Evolutionary conservation across 2,329 filamentous ascomycete species (phyloP), one percentile per base, ranked within the genome.

Genomic region (Didymella segeticola): DNA sequence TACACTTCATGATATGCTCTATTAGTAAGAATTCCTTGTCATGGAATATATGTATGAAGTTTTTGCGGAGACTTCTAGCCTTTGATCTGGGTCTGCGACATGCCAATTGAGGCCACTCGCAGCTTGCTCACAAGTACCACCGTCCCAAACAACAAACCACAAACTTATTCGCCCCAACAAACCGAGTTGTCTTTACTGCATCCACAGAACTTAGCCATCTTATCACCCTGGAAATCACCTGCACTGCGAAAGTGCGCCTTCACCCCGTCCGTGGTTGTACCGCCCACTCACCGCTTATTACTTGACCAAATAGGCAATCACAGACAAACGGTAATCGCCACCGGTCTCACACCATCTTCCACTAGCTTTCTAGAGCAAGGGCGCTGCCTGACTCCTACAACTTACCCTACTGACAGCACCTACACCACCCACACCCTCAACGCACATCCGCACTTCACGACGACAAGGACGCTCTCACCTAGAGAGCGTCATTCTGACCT

Each of bases 291-390:
- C 52, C 56, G 53, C 52, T 49, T 17, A 4, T 29, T 25, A 17
- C 33, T 19, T 58, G 37, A 48, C 41, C 17, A 29, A 51, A 58
- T 30, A n/a, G 33, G 56, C 47, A 43, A 51, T 58, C 53, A 51
- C 57, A 25, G 27, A 30, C 37, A 42, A 53, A 47, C 49, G 15
- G 12, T 5, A n/a, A 12, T 37, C 15, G 27, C 19, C 30, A 38
- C 31, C 25, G n/a, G n/a, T n/a, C n/a, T n/a, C n/a, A 23, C 30
- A 33, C 12, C 9, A 20, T 17, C 15, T 23, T 14, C 37, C 29
- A n/a, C 30, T 38, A 15, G 22, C 9, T 39, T 41, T 36, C 38
- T 31, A 31, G 10, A 45, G 20, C 30, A 45, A 36, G 42, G n/a
- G 30, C 22, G 22, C 22, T 20, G 19, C 20, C 9, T 23, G 26